Base-by-base conservation (phyloP, 192 early-diverging fungal species). In the Coemansia aciculifera region DNA sequence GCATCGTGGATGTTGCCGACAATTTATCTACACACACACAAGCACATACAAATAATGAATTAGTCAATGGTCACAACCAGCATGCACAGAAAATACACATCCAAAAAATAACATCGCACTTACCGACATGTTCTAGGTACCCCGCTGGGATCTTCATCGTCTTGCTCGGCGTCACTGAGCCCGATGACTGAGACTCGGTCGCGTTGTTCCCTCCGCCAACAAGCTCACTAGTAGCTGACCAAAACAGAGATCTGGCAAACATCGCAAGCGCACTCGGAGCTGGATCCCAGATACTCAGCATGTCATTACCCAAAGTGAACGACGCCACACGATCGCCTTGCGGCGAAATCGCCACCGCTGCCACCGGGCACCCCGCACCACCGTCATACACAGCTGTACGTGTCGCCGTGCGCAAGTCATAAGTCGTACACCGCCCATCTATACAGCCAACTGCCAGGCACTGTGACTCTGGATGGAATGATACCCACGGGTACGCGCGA, bases 221-320 rank as follows among this genome's bases (percentile, higher is more conserved):
- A 1, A 56, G 54, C 54, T 56, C 54, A 23, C 54, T 56, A 31
- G 54, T 56, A 11, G 73, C 46, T 7, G 74, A n/a, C 75, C 75
- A 71, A 43, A 82, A 73, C 64, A 84, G 57, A 49, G 81, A 75
- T 19, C 68, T 64, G 5, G 81, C 77, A 67, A 84, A 72, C 77
- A 79, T 78, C 12, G 76, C 77, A 61, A 84, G 59, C 10, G 74
- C 77, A 51, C 76, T 84, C 4, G 81, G 81, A 36, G 77, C 48
- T 31, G 81, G 77, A 23, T 84, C 73, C 81, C 81, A 84, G 39
- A 84, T 66, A 38, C 73, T 73, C 43, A 84, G 70, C 61, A 60
- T 21, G 13, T 73, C 64, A 34, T 65, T 66, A 7, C 66, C 73
- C 66, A 78, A 54, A n/a, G 77, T 66, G 62, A 84, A 84, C 77